Conservation (phyloP, 257 asterid species). For the Solanum virginianum region DNA sequence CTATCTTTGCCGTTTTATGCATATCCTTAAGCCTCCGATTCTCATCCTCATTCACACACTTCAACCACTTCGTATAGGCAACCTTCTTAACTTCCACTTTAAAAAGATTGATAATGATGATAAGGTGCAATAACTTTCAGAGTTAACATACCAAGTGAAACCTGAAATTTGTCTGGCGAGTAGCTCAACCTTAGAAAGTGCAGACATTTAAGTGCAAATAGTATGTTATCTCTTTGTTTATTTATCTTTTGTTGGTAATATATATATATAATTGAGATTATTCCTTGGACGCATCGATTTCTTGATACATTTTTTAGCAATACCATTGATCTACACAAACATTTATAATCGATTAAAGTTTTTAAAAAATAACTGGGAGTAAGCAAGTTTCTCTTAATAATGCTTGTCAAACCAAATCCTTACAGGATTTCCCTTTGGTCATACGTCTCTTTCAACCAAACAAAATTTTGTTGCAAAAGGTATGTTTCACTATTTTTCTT, state of each 20-base stretch:
- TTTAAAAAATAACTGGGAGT: conserved; percentile 1
- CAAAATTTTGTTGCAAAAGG: conserved; percentile 86
- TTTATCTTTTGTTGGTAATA: neutral
- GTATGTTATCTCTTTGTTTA: neutral
- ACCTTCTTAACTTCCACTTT: too few species aligned
- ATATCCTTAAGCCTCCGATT: too few species aligned
- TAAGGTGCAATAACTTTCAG: neutral
- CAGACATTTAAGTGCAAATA: neutral
- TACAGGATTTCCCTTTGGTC: conserved; percentile 93
- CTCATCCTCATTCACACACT: too few species aligned
- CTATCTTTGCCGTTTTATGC: too few species aligned
- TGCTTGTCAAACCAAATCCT: conserved; percentile 3
- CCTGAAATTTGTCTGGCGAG: neutral
- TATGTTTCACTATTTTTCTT: conserved; percentile 26
- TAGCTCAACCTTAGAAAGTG: neutral
- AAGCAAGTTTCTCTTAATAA: neutral
- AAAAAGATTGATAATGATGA: neutral
- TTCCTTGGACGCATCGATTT: neutral
- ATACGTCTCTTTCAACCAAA: conserved; percentile 65
- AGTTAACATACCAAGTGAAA: neutral
- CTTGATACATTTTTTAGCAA: neutral
- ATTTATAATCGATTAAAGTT: neutral
- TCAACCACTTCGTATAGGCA: too few species aligned
- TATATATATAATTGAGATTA: neutral
- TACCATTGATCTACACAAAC: neutral